phyloP scores from a whole-genome alignment of 176 grass and related monocot species.

The Rhynchospora pubera region DNA sequence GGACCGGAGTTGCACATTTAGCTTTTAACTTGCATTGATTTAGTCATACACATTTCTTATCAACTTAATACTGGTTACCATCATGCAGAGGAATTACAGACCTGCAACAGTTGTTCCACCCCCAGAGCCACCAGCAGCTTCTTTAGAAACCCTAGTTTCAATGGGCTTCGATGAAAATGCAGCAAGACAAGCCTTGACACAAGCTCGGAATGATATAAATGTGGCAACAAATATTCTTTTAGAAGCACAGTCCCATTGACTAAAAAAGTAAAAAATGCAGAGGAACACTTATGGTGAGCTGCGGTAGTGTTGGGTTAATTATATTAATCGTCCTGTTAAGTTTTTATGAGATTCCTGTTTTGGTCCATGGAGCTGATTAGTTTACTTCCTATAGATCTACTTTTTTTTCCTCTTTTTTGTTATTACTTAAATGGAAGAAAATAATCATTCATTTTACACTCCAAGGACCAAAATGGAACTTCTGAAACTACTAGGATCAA shows the following conservation, averaged over 20 bases:
- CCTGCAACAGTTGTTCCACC: constrained; percentile 26
- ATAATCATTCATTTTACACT: background rate
- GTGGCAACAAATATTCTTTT: constrained; percentile 89
- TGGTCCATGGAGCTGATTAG: constrained; percentile 9
- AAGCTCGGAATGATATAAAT: constrained; percentile 82
- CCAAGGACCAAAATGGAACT: constrained; percentile 1
- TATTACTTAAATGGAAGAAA: background rate
- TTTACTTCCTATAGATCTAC: background rate
- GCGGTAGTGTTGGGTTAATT: background rate
- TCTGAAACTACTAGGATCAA: background rate
- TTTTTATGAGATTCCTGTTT: background rate
- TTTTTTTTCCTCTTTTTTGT: background rate
- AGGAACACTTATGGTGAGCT: background rate
- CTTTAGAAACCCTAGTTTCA: constrained; percentile 65
- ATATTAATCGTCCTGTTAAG: background rate
- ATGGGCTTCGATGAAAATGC: constrained; percentile 86
- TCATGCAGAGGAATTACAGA: constrained; percentile 11
- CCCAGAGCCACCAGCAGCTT: constrained; percentile 74
- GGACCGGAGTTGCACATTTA: background rate
- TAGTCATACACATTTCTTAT: background rate
- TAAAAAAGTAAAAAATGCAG: background rate
- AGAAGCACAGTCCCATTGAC: constrained; percentile 63
- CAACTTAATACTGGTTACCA: background rate
- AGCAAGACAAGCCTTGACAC: constrained; percentile 71
- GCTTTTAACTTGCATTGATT: background rate